Evolutionary conservation across 495 filamentous ascomycete species (phyloP).

Genomic region (Glonium stellatum): DNA sequence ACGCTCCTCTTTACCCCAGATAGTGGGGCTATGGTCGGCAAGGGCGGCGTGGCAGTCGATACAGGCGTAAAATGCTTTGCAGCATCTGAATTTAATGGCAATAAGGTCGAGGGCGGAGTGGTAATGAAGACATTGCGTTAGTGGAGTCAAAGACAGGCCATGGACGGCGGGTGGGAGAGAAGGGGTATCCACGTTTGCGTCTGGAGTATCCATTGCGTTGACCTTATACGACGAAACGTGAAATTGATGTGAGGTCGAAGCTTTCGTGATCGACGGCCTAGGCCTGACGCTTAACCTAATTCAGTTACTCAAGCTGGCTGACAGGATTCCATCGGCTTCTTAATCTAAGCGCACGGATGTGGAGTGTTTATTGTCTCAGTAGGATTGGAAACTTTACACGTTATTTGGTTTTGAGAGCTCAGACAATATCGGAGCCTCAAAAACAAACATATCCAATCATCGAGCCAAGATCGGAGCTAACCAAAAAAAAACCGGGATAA

Average conservation of each 20-base stretch:
- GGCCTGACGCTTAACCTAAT: too few relatives aligned
- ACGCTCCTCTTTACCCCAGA: constrained; percentile 11
- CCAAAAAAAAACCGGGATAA: too few relatives aligned
- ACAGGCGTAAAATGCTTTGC: constrained; percentile 26
- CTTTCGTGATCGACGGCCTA: too few relatives aligned
- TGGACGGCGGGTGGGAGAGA: constrained; percentile 6
- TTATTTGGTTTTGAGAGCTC: too few relatives aligned
- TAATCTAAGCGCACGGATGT: too few relatives aligned
- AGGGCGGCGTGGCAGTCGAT: constrained; percentile 20
- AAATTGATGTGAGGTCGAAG: background rate
- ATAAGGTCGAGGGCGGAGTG: constrained; percentile 23
- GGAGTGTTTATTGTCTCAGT: too few relatives aligned
- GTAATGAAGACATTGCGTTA: constrained; percentile 24
- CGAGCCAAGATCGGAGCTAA: too few relatives aligned
- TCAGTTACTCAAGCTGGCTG: too few relatives aligned
- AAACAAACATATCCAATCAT: too few relatives aligned
- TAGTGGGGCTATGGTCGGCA: constrained; percentile 2
- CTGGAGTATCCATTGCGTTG: background rate
- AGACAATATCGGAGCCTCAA: too few relatives aligned
- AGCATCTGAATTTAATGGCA: constrained; percentile 25
- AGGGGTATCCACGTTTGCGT: background rate
- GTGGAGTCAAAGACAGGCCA: constrained; percentile 14
- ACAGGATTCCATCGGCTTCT: too few relatives aligned
- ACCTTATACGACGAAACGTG: background rate
- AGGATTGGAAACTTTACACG: too few relatives aligned